Conservation (phyloP, 768 basidiomycete genomes). For the Symmetrospora coprosmae region DNA sequence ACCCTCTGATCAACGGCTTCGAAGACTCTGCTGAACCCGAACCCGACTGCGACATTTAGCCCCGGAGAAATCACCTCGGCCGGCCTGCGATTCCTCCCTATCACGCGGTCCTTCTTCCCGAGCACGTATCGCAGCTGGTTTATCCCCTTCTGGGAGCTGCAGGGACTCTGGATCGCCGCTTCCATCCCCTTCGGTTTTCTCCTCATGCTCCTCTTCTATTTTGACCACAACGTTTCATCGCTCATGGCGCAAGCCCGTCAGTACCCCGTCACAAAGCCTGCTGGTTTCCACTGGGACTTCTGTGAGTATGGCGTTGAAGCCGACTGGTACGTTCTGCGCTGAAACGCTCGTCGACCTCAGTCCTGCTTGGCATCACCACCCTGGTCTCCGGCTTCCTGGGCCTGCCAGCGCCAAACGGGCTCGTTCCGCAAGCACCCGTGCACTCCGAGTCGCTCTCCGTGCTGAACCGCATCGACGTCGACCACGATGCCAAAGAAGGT, state of each 20-base stretch:
- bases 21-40: neutral
- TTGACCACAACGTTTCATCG: constrained; percentile 50
- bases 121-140: constrained; percentile 52
- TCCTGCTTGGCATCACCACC: constrained; percentile 76
- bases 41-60: constrained; percentile 2
- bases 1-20: neutral
- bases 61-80: constrained; percentile 29
- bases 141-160: constrained; percentile 74
- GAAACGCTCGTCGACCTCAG: constrained; percentile 55
- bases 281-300: constrained; percentile 42
- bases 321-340: constrained; percentile 34
- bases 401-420: constrained; percentile 63
- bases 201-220: constrained; percentile 84
- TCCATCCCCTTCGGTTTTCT: constrained; percentile 77
- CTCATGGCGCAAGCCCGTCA: constrained; percentile 80
- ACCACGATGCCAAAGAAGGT: constrained; percentile 22
- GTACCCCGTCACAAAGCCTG: constrained; percentile 79
- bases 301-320: neutral
- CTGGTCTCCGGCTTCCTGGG: constrained; percentile 77
- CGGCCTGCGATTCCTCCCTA: constrained; percentile 26
- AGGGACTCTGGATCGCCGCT: constrained; percentile 74
- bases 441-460: constrained; percentile 60
- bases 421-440: constrained; percentile 60
- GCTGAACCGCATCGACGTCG: constrained; percentile 22
- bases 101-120: constrained; percentile 26